Percentiles rank a stretch among this genome's conserved stretches.
phyloP scores from a whole-genome alignment of 768 basidiomycete species.

The Podaxis sp. region DNA sequence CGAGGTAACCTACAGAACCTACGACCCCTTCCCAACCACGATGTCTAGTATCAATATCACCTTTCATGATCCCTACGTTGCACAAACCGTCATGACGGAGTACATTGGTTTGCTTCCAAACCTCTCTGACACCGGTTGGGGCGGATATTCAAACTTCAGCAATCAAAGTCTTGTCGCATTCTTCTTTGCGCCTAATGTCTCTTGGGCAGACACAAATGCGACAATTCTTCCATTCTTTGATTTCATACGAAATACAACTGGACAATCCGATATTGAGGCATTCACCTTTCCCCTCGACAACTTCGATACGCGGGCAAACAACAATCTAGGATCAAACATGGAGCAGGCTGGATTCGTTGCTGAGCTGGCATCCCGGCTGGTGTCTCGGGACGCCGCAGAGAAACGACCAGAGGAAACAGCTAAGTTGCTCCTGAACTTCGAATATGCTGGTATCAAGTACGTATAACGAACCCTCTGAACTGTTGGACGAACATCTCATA shows the following conservation, averaged over 20 bases:
- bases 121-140: slow-evolving; percentile 33
- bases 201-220: slow-evolving; percentile 32
- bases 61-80: slow-evolving; percentile 13
- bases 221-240: slow-evolving; percentile 35
- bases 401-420: slow-evolving; percentile 26
- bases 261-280: not conserved
- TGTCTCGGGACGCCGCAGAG: slow-evolving; percentile 29
- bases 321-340: not conserved
- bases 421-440: slow-evolving; percentile 21
- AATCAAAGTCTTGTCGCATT: not conserved
- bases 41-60: slow-evolving; percentile 22
- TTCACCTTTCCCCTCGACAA: not conserved
- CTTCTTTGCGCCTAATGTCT: slow-evolving; percentile 21
- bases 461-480: not conserved
- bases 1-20: slow-evolving; percentile 45
- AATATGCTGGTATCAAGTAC: slow-evolving; percentile 23
- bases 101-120: slow-evolving; percentile 30
- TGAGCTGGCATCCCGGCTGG: slow-evolving; percentile 33
- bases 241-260: slow-evolving; percentile 3
- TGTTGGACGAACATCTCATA: not conserved
- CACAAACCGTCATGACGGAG: slow-evolving; percentile 32
- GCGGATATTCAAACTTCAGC: slow-evolving; percentile 37
- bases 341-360: slow-evolving; percentile 23
- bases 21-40: slow-evolving; percentile 35
- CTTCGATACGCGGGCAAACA: slow-evolving; percentile 20